Evolutionary conservation across 371 early-diverging fungal genomes (phyloP).

Genomic region (Mucor racemosus): DNA sequence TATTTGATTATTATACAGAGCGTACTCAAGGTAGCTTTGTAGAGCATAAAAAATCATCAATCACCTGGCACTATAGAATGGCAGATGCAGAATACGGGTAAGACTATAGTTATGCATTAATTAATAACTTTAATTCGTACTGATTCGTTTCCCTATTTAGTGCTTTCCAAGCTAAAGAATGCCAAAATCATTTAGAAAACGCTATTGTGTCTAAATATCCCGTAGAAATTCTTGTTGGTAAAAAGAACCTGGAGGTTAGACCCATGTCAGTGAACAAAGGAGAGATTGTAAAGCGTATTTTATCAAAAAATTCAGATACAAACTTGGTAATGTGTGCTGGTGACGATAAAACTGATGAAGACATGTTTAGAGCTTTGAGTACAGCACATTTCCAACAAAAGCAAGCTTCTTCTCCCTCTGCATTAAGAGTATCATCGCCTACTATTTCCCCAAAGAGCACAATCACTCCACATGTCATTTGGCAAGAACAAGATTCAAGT

Average conservation of each 20-base stretch:
- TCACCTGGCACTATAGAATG: conserved; percentile 93
- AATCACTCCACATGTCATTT: conserved; percentile 6
- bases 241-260: conserved; percentile 96
- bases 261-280: conserved; percentile 87
- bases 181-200: conserved; percentile 87
- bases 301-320: conserved; percentile 60
- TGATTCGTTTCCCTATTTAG: not conserved
- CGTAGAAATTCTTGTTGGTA: conserved; percentile 93
- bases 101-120: not conserved
- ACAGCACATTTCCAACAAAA: conserved; percentile 15
- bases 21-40: conserved; percentile 88
- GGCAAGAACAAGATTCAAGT: conserved; percentile 14
- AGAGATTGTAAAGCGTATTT: conserved; percentile 89
- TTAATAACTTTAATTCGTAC: not conserved
- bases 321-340: conserved; percentile 96
- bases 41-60: conserved; percentile 81
- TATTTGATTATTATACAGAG: conserved; percentile 90
- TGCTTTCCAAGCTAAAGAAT: conserved; percentile 85
- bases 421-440: not conserved
- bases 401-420: not conserved
- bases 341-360: conserved; percentile 97
- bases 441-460: conserved; percentile 20
- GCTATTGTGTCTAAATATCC: conserved; percentile 84
- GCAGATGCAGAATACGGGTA: conserved; percentile 86
- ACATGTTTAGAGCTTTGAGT: conserved; percentile 80